phyloP scores from a whole-genome alignment of 768 basidiomycete genomes.

The Leccinum sublutescens region DNA sequence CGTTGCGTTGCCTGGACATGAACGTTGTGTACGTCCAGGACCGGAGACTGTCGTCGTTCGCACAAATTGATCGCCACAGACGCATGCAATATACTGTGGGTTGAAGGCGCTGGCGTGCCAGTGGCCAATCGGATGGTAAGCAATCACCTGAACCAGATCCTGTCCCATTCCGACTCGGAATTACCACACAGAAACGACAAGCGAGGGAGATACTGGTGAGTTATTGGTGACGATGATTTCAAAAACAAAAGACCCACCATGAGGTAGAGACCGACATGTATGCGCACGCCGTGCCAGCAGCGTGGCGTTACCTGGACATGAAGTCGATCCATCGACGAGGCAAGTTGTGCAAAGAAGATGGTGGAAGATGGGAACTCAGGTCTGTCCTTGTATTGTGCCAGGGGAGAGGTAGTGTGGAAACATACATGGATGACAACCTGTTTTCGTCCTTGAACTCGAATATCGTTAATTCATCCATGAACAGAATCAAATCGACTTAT shows the following conservation, averaged over 20 bases:
- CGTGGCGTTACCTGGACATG: background rate
- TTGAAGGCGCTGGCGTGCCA: too few species aligned
- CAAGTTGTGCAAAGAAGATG: background rate
- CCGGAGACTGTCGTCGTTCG: too few species aligned
- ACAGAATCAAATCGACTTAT: background rate
- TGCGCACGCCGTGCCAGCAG: background rate
- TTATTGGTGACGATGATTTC: too few species aligned
- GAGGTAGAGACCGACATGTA: background rate
- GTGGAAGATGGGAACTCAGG: background rate
- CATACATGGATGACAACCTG: background rate
- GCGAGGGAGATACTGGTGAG: background rate
- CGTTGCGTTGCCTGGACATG: background rate
- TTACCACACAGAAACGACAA: too few species aligned
- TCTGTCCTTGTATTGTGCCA: too few species aligned
- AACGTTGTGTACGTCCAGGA: background rate
- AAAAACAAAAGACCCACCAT: too few species aligned
- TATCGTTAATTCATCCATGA: background rate
- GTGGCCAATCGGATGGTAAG: too few species aligned
- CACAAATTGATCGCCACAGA: too few species aligned
- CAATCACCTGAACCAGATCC: too few species aligned
- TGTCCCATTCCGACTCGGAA: too few species aligned
- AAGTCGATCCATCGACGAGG: background rate
- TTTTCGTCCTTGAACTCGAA: background rate
- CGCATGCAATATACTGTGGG: too few species aligned
- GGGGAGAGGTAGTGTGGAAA: background rate